Evolutionary conservation across 768 basidiomycete genomes (phyloP), one percentile per base, ranked within the genome.

Genomic region (Boletus rufocinnamomeus): DNA sequence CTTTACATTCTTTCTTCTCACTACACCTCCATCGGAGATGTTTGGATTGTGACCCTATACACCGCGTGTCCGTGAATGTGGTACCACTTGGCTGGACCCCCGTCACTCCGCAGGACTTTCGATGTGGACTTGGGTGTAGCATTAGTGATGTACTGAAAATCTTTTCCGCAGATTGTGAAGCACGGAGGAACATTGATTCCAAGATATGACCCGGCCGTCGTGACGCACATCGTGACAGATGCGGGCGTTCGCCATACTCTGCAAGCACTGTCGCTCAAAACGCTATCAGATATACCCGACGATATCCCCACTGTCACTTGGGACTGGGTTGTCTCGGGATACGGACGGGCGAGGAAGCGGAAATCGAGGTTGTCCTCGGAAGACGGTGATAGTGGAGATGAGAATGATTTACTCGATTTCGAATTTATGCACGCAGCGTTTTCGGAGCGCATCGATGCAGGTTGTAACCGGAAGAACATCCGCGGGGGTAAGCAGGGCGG

Each of bases 161-260:
- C 13, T 10, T 32, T 48, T 37, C 6, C 11, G 30, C 61, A 92
- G 90, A 82, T 93, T 41, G 75, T 85, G 44, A 77, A 76, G 58
- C 74, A 83, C 60, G 91, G 91, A 13, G 91, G 83, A 45, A 82
- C 78, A 23, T 74, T 92, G 27, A 71, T 83, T 40, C 79, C 87
- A 3, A 74, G 64, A 37, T 92, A 82, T 64, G 84, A 91, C 60
- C 74, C 83, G 3, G 60, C 65, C 6, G 60, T 69, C 9, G 82
- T 87, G 30, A 90, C 90, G 4, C 87, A 91, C 64, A 85, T 93
- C 52, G 77, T 92, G 34, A 83, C 84, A 8, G 84, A 83, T 51
- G 63, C 66, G 2, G 61, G 59, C 21, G 48, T 65, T 57, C 66
- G 61, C 28, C 55, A 60, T 6, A 72, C 77, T 3, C 54, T 75